A percentile compares a stretch with the other conserved stretches of the same genome.
Evolutionary conservation across 306 rosid species (phyloP).

Genomic region (Quercus gilva): DNA sequence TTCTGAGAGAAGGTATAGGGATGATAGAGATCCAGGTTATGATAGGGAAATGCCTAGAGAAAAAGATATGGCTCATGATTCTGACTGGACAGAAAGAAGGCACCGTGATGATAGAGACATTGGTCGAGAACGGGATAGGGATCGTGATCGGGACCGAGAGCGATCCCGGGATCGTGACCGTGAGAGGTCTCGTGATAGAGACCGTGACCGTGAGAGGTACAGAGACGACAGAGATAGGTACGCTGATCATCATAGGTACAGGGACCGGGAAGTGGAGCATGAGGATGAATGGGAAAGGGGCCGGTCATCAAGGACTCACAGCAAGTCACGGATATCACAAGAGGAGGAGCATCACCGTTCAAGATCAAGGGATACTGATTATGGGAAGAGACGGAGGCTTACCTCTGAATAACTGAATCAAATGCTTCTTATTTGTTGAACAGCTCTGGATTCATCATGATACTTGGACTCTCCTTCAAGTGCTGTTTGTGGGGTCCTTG

Average conservation of each 20-base stretch:
- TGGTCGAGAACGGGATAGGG: slow-evolving; percentile 62
- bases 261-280: slow-evolving; percentile 72
- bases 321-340: slow-evolving; percentile 68
- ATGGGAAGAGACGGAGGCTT: slow-evolving; percentile 88
- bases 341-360: slow-evolving; percentile 76
- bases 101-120: slow-evolving; percentile 72
- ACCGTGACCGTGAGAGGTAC: slow-evolving; percentile 74
- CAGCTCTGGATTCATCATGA: slow-evolving; percentile 32
- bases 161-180: slow-evolving; percentile 66
- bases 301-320: slow-evolving; percentile 74
- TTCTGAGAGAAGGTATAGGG: slow-evolving; percentile 80
- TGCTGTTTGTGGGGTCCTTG: slow-evolving; percentile 39
- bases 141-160: slow-evolving; percentile 51
- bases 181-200: slow-evolving; percentile 57
- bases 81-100: slow-evolving; percentile 78
- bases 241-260: slow-evolving; percentile 85
- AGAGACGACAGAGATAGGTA: slow-evolving; percentile 81
- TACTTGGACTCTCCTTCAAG: slow-evolving; percentile 37
- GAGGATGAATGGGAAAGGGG: slow-evolving; percentile 92
- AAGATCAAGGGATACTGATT: slow-evolving; percentile 88
- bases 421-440: slow-evolving; percentile 24
- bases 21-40: slow-evolving; percentile 78
- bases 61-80: slow-evolving; percentile 62
- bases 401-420: slow-evolving; percentile 64
- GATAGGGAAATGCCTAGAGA: slow-evolving; percentile 84